Percentiles rank a stretch among this genome's conserved stretches.
phyloP scores from a whole-genome alignment of 257 asterid genomes.

The Gentiana straminea region DNA sequence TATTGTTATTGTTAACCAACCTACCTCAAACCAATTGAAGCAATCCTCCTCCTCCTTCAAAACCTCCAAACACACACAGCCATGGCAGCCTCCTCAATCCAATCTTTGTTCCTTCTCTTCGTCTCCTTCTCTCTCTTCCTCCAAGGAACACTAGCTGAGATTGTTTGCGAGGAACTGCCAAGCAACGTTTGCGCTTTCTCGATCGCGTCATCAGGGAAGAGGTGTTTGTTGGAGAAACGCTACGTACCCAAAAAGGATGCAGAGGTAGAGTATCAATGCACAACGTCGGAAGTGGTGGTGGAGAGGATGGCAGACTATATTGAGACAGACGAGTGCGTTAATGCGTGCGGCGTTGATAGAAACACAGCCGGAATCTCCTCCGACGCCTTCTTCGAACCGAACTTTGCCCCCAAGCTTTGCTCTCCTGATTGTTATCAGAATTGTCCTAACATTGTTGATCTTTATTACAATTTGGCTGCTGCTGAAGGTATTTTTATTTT shows the following conservation, averaged over 20 bases:
- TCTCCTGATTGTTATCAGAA: slow-evolving; percentile 44
- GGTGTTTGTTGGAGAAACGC: slow-evolving; percentile 54
- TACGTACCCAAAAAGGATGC: slow-evolving; percentile 16
- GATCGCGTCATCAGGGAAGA: slow-evolving; percentile 50
- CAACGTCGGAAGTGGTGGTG: slow-evolving; percentile 51
- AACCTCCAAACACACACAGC: too few relatives aligned
- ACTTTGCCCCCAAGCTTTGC: slow-evolving; percentile 47
- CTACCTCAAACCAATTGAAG: too few relatives aligned
- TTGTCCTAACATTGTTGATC: slow-evolving; percentile 70
- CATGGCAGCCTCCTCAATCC: slow-evolving; percentile 49
- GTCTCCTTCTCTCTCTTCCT: slow-evolving; percentile 28
- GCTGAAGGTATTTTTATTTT: slow-evolving; percentile 47
- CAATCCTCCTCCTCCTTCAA: too few relatives aligned
- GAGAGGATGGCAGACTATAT: slow-evolving; percentile 32
- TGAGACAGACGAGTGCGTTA: slow-evolving; percentile 56
- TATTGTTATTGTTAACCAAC: too few relatives aligned
- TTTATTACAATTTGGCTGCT: slow-evolving; percentile 59
- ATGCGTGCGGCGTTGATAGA: slow-evolving; percentile 55
- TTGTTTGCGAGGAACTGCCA: slow-evolving; percentile 51
- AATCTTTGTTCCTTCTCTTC: slow-evolving; percentile 26
- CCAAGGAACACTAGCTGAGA: slow-evolving; percentile 20
- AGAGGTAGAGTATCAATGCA: slow-evolving; percentile 42
- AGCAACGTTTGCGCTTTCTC: slow-evolving; percentile 39
- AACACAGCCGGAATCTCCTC: slow-evolving; percentile 62
- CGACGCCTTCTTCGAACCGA: slow-evolving; percentile 45